Conservation (phyloP, 2,329 filamentous ascomycete genomes). For the Sclerotinia spermophila region DNA sequence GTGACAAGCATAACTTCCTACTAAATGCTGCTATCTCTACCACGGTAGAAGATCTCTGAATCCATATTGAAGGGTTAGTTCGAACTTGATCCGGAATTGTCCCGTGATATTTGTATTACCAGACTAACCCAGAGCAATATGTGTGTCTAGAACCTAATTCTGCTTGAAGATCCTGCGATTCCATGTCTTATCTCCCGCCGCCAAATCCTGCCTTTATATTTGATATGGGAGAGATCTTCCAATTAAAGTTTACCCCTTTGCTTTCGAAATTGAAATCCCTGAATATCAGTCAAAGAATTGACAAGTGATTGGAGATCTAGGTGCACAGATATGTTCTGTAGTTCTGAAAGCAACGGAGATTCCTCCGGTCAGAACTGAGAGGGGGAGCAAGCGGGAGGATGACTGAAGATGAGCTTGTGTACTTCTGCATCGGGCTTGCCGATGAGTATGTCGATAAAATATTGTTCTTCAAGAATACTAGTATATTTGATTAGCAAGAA, state of each 20-base stretch:
- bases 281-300: not conserved
- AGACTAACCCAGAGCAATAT: not conserved
- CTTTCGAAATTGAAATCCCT: not conserved
- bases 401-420: not conserved
- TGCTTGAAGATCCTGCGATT: not conserved
- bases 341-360: not conserved
- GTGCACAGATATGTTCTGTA: not conserved
- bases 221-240: not conserved
- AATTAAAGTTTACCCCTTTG: not conserved
- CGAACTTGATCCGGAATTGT: not conserved
- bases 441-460: not conserved
- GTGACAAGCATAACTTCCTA: not conserved
- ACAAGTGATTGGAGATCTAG: not conserved
- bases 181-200: not conserved
- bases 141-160: not conserved
- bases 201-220: not conserved
- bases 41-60: not conserved
- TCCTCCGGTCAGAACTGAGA: not conserved
- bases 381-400: not conserved
- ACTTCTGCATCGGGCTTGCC: not conserved
- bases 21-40: not conserved
- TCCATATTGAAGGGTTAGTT: not conserved
- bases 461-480: not conserved
- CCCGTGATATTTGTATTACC: not conserved
- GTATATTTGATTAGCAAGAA: not conserved